Conservation (phyloP, 1,284 basidiomycete genomes). For the Neotropicomus parvogracilis region DNA sequence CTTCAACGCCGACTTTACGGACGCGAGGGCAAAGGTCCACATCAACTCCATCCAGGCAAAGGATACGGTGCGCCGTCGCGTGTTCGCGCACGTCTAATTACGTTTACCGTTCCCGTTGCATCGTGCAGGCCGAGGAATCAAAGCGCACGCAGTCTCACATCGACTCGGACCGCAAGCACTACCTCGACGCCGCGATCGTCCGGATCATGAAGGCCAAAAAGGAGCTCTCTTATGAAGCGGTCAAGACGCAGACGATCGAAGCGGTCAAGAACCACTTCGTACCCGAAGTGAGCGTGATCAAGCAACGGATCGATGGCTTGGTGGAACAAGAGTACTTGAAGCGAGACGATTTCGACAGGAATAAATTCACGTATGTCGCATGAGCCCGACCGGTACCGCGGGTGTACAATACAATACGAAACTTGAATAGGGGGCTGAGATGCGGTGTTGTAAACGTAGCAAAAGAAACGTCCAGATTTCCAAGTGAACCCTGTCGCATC, state of each 20-base stretch:
- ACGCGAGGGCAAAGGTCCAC: constrained; percentile 77
- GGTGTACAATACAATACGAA: too few species aligned
- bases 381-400: too few species aligned
- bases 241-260: constrained; percentile 76
- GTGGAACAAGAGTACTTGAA: constrained; percentile 86
- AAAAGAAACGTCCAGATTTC: background rate
- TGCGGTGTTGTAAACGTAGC: constrained; percentile 13
- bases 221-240: constrained; percentile 70
- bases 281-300: constrained; percentile 74
- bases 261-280: constrained; percentile 79
- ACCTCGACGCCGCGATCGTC: constrained; percentile 91
- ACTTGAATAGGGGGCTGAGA: too few species aligned
- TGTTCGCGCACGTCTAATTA: too few species aligned
- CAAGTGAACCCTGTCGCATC: too few species aligned
- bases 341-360: constrained; percentile 69
- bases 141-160: constrained; percentile 80
- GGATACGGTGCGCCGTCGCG: constrained; percentile 34
- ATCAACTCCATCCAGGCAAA: constrained; percentile 97
- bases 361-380: constrained; percentile 76
- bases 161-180: constrained; percentile 81
- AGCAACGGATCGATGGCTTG: constrained; percentile 75
- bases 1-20: constrained; percentile 83
- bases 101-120: background rate
- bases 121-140: constrained; percentile 75
- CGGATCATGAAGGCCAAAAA: constrained; percentile 93